These are phyloP conservation scores for Pelargonium fulgidum DNA, from an alignment of 441 rosid genomes.

Conservation along the genomic window DNA sequence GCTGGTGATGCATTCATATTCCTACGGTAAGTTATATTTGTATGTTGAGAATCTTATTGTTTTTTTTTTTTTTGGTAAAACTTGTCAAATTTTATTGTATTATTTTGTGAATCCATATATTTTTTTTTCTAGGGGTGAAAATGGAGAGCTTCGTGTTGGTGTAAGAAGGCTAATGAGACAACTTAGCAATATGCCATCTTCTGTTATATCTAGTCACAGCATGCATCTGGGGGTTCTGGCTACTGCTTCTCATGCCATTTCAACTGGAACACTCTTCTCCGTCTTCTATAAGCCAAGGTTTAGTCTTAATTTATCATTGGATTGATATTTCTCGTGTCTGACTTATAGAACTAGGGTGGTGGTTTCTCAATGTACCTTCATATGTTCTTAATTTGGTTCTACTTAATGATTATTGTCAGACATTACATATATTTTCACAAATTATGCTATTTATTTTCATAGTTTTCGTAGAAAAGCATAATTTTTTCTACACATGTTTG, in stretches of 20 bases:
- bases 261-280: slow-evolving; percentile 80
- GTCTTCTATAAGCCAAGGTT: slow-evolving; percentile 97
- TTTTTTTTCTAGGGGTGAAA: slow-evolving; percentile 58
- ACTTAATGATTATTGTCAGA: not conserved
- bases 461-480: not conserved
- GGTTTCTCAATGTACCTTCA: not conserved
- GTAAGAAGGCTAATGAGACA: slow-evolving; percentile 98
- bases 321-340: not conserved
- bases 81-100: not conserved
- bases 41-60: slow-evolving; percentile 9
- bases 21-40: slow-evolving; percentile 47
- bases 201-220: slow-evolving; percentile 92
- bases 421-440: not conserved
- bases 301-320: not conserved
- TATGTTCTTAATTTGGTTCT: not conserved
- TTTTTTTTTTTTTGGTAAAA: not conserved
- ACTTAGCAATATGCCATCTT: slow-evolving; percentile 81
- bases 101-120: not conserved
- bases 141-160: slow-evolving; percentile 93
- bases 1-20: slow-evolving; percentile 99
- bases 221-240: slow-evolving; percentile 99
- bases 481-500: not conserved
- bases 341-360: not conserved
- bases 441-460: not conserved
- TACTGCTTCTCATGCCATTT: slow-evolving; percentile 89